A percentile compares a stretch with the other conserved stretches of the same genome.
These are phyloP conservation scores for Aspergillus sp. DNA, from an alignment of 2,329 filamentous ascomycete species.

Conservation along the genomic window DNA sequence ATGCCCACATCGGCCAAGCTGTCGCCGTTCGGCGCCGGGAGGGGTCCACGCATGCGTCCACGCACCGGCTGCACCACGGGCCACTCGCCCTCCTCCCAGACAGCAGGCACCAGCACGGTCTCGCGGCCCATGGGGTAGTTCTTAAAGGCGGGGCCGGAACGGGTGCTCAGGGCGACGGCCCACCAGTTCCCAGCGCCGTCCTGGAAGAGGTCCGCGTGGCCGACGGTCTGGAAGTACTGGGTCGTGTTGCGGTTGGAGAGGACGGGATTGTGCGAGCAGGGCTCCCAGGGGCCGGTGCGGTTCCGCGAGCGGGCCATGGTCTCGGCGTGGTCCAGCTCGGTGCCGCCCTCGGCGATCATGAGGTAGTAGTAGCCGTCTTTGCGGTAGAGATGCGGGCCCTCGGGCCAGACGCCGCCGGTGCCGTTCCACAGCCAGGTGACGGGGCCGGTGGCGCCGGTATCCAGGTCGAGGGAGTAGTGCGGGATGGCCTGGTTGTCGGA, in stretches of 20 bases:
- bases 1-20: conserved; percentile 27
- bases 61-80: conserved; percentile 30
- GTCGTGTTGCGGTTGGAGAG: conserved; percentile 40
- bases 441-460: conserved; percentile 14
- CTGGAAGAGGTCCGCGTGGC: conserved; percentile 58
- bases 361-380: conserved; percentile 33
- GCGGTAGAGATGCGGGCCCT: conserved; percentile 31
- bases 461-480: conserved; percentile 27
- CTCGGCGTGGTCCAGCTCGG: conserved; percentile 24
- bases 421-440: conserved; percentile 44
- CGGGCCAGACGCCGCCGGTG: conserved; percentile 41
- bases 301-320: conserved; percentile 29
- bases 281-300: conserved; percentile 41
- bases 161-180: conserved; percentile 49
- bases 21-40: conserved; percentile 13
- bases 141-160: conserved; percentile 33
- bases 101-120: conserved; percentile 49
- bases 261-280: conserved; percentile 41
- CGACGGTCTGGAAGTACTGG: conserved; percentile 51
- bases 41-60: conserved; percentile 13
- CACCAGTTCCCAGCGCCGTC: conserved; percentile 54
- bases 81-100: conserved; percentile 51
- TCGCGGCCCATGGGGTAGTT: conserved; percentile 57
- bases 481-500: conserved; percentile 9
- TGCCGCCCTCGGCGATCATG: conserved; percentile 27